Evolutionary conservation across 2,329 filamentous ascomycete species (phyloP), one percentile per base, ranked within the genome.

Genomic region (Claviceps sp.): DNA sequence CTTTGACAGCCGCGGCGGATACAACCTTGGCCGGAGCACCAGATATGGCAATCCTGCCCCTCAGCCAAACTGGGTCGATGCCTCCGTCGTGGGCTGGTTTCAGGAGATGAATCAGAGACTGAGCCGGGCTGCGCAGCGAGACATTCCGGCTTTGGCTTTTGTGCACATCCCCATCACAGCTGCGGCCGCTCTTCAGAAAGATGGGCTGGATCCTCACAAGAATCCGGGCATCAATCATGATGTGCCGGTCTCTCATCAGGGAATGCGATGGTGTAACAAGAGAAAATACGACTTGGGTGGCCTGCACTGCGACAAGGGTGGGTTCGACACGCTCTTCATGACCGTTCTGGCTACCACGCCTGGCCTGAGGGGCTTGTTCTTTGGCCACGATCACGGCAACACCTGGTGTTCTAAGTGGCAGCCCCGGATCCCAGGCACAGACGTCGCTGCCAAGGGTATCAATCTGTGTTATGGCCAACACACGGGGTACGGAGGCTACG

Each of bases 401-500:
- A 73, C 75, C 2, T 82, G 78, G 78, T 82, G 76, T 57, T 72
- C 68, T 50, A 71, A 68, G 54, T 77, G 73, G 73, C 63, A 73
- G 11, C 61, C 68, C 1, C 56, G 61, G 1, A 63, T 68, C 0
- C 58, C 60, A 2, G 64, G 61, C 1, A 64, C 68, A 58, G 55
- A 58, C 0, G 56, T 68, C 3, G 48, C 55, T 0, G 74, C 72
- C 0, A 73, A 70, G 51, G 72, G 72, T 1, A 59, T 71, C 19
- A 68, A 72, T 47, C 56, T 77, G 8, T 77, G 74, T 56, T 85
- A 82, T 58, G 80, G 81, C 5, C 78, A 84, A 56, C 82, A 83
- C 56, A 75, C 79, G 0, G 84, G 84, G 0, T 87, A 87, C 52
- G 84, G 83, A 0, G 84, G 84, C 0, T 87, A 87, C 57, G 80